Evolutionary conservation across 768 basidiomycete species (phyloP).

Genomic region (Leccinum rimulosum): DNA sequence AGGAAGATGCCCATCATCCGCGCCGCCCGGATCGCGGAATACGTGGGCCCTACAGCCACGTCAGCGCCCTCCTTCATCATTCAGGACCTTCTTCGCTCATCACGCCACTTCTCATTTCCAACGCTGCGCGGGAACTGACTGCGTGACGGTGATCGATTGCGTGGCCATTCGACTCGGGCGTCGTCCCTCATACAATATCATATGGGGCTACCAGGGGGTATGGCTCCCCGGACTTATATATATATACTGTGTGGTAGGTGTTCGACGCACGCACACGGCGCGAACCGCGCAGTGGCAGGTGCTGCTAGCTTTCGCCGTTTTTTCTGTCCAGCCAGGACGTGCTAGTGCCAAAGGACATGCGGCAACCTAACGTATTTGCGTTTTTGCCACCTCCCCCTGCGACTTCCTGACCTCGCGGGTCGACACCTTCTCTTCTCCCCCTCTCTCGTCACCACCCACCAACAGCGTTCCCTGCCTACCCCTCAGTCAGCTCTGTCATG

Average conservation of each 20-base stretch:
- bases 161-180: too few relatives aligned
- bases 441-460: constrained; percentile 9
- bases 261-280: too few relatives aligned
- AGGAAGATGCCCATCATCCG: too few relatives aligned
- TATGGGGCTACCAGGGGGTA: constrained; percentile 16
- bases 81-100: too few relatives aligned
- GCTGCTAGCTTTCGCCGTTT: constrained; percentile 20
- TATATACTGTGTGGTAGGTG: constrained; percentile 7
- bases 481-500: constrained; percentile 10
- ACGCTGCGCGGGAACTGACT: too few relatives aligned
- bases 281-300: neutral
- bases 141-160: too few relatives aligned
- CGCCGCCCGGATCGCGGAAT: too few relatives aligned
- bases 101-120: too few relatives aligned
- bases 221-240: neutral
- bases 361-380: constrained; percentile 22
- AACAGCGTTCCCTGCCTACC: constrained; percentile 1
- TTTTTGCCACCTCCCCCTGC: neutral
- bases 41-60: too few relatives aligned
- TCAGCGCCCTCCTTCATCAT: too few relatives aligned
- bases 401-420: constrained; percentile 3
- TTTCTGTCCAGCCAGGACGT: constrained; percentile 2
- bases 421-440: constrained; percentile 1
- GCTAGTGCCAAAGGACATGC: constrained; percentile 3
- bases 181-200: neutral